Percentiles rank a stretch among this genome's conserved stretches.
phyloP scores from a whole-genome alignment of 305 asterid species.

The Solanum aculeatissimum region DNA sequence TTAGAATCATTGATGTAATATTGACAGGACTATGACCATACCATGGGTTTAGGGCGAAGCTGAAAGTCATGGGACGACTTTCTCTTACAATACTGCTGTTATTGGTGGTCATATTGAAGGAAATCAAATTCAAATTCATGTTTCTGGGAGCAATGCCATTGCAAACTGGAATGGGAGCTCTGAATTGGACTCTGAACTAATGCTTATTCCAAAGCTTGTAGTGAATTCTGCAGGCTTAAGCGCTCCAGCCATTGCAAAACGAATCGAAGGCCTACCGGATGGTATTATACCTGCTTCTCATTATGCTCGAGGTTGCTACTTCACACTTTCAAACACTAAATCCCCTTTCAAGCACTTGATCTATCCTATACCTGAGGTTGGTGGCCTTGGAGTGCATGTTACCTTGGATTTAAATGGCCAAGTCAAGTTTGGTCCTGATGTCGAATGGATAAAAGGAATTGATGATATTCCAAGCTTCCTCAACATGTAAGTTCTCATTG shows the following conservation, averaged over 20 bases:
- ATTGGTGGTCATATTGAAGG: slow-evolving; percentile 49
- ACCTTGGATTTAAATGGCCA: slow-evolving; percentile 73
- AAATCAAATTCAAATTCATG: slow-evolving; percentile 34
- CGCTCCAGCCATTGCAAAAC: slow-evolving; percentile 48
- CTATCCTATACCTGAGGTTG: slow-evolving; percentile 88
- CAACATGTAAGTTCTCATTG: slow-evolving; percentile 38
- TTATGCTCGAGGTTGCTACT: slow-evolving; percentile 88
- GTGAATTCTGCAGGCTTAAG: slow-evolving; percentile 80
- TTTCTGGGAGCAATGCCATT: slow-evolving; percentile 44
- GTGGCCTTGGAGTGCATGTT: slow-evolving; percentile 93
- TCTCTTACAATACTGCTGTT: slow-evolving; percentile 54
- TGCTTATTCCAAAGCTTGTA: slow-evolving; percentile 51
- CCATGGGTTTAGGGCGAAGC: slow-evolving; percentile 73
- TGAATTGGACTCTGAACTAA: slow-evolving; percentile 42
- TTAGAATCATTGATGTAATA: slow-evolving; percentile 25
- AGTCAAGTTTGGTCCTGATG: slow-evolving; percentile 87
- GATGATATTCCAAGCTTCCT: slow-evolving; percentile 59
- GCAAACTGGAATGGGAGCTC: slow-evolving; percentile 26
- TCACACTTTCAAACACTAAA: slow-evolving; percentile 40
- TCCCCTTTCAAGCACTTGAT: slow-evolving; percentile 59
- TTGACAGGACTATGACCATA: slow-evolving; percentile 40
- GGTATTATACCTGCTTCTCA: slow-evolving; percentile 31
- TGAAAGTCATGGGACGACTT: slow-evolving; percentile 56
- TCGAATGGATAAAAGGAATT: slow-evolving; percentile 69
- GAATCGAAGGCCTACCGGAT: slow-evolving; percentile 28